Evolutionary conservation across 495 filamentous ascomycete genomes (phyloP).

Genomic region (Hypoxylon subgilvum): DNA sequence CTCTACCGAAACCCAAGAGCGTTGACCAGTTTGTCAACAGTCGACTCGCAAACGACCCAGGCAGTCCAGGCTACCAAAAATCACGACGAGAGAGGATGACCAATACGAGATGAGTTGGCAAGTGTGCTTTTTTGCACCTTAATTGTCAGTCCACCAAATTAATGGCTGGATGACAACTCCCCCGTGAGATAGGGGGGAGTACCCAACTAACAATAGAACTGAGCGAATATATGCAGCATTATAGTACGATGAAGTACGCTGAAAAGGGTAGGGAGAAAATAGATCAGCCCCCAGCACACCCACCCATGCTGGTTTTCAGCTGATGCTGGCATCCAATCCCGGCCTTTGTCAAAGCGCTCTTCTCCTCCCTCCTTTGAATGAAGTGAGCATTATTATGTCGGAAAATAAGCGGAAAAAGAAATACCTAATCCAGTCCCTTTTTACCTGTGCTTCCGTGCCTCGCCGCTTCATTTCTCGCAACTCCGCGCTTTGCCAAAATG

Average conservation of each 20-base stretch:
- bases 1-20: no score
- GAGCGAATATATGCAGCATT: conserved; percentile 26
- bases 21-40: no score
- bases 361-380: not conserved
- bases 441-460: conserved; percentile 2
- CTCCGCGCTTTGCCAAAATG: conserved; percentile 28
- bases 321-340: conserved; percentile 4
- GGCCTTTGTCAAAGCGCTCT: not conserved
- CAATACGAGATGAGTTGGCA: conserved; percentile 31
- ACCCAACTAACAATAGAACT: conserved; percentile 35
- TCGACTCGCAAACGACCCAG: no score
- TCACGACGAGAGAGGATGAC: not conserved
- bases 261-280: conserved; percentile 1
- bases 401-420: conserved; percentile 7
- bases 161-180: conserved; percentile 34
- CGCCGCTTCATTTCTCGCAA: conserved; percentile 11
- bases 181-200: conserved; percentile 21
- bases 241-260: conserved; percentile 27
- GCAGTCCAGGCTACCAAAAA: no score
- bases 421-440: conserved; percentile 12
- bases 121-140: conserved; percentile 41
- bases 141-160: conserved; percentile 32
- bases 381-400: not conserved
- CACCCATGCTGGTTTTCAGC: conserved; percentile 5
- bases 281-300: conserved; percentile 9